These are phyloP conservation scores for Pseudocercospora vitis DNA, from an alignment of 2,329 filamentous ascomycete species.

Conservation along the genomic window DNA sequence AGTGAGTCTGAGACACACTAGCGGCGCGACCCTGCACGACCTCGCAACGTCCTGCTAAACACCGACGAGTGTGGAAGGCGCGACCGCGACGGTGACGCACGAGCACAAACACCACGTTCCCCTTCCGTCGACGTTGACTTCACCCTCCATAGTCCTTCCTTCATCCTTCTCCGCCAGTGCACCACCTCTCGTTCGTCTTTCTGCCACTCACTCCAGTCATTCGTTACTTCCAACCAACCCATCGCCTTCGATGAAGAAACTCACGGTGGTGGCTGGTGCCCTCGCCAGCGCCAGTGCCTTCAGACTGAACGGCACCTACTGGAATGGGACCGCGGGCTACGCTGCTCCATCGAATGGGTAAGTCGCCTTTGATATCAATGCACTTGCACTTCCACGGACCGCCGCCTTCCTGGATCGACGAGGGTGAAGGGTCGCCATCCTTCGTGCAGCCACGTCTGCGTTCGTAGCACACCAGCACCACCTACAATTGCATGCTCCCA, in stretches of 20 bases:
- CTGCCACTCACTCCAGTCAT: constrained; percentile 32
- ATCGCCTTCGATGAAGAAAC: too few species aligned
- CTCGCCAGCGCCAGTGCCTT: constrained; percentile 12
- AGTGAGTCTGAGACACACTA: neutral
- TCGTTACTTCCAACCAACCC: constrained; percentile 27
- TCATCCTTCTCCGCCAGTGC: constrained; percentile 9
- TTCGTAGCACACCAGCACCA: constrained; percentile 6
- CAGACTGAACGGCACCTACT: constrained; percentile 19
- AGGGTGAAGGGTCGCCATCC: neutral
- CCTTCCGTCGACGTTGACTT: constrained; percentile 3
- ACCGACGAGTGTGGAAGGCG: too few species aligned
- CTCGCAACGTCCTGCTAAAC: too few species aligned
- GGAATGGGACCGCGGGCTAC: constrained; percentile 12
- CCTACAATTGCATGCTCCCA: constrained; percentile 2
- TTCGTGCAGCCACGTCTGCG: neutral
- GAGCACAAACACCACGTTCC: constrained; percentile 12
- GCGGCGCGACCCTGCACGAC: neutral
- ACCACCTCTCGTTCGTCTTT: constrained; percentile 14
- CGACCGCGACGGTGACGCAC: too few species aligned
- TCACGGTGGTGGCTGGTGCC: constrained; percentile 17
- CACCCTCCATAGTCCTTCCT: constrained; percentile 25
- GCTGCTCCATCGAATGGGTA: constrained; percentile 17
- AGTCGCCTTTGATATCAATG: constrained; percentile 9
- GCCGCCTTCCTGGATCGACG: neutral
- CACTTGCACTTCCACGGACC: neutral